Conservation (phyloP, 2,329 filamentous ascomycete species). For the Aspergillus unguis region DNA sequence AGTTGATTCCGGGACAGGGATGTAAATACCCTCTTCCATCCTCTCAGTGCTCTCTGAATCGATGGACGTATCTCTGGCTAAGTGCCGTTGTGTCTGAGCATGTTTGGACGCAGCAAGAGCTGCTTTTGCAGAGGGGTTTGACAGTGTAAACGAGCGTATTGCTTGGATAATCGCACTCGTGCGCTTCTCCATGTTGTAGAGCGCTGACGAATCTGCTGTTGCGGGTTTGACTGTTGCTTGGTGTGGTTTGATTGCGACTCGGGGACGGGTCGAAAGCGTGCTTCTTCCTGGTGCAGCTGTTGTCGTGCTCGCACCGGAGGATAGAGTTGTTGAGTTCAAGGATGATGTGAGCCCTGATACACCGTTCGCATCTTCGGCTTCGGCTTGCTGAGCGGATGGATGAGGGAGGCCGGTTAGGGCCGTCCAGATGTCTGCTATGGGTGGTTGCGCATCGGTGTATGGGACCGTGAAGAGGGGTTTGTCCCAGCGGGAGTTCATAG, state of each 20-base stretch:
- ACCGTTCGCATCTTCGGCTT: background rate
- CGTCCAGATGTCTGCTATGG: constrained; percentile 60
- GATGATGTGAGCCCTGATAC: constrained; percentile 19
- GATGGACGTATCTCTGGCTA: background rate
- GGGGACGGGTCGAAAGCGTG: constrained; percentile 17
- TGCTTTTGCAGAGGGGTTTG: constrained; percentile 36
- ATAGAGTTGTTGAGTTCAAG: constrained; percentile 21
- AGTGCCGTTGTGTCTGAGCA: background rate
- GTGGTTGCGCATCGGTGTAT: constrained; percentile 54
- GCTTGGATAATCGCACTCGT: constrained; percentile 42
- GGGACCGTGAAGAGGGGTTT: constrained; percentile 63
- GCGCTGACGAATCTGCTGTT: constrained; percentile 38
- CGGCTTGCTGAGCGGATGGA: constrained; percentile 16
- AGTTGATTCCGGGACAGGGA: constrained; percentile 32
- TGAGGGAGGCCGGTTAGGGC: constrained; percentile 46
- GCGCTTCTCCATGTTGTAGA: constrained; percentile 44
- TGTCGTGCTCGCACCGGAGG: constrained; percentile 25
- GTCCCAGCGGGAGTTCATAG: constrained; percentile 63
- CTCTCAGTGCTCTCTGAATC: too few relatives aligned
- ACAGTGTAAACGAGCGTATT: constrained; percentile 40
- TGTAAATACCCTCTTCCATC: constrained; percentile 28
- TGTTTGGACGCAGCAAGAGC: constrained; percentile 27
- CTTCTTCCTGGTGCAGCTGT: constrained; percentile 20
- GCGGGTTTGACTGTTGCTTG: constrained; percentile 43
- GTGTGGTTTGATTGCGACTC: constrained; percentile 36